Evolutionary conservation across 2,329 filamentous ascomycete genomes (phyloP).

Genomic region (Aspergillus sp.): DNA sequence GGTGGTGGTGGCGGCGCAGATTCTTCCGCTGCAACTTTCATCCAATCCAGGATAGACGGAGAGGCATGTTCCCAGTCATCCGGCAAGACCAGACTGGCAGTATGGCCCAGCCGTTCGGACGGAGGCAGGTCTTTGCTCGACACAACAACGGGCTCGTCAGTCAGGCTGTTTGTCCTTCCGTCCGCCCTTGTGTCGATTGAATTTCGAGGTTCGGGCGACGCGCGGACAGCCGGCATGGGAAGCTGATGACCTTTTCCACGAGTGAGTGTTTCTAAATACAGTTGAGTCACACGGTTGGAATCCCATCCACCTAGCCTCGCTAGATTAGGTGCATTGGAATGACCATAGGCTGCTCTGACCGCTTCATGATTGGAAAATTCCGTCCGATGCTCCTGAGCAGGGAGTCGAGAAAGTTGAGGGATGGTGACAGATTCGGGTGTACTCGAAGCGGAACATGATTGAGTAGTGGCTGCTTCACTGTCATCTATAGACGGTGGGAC

Average conservation of each 20-base stretch:
- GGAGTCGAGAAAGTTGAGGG: constrained; percentile 9
- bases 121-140: constrained; percentile 31
- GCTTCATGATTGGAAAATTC: constrained; percentile 37
- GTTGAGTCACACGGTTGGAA: constrained; percentile 53
- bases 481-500: constrained; percentile 24
- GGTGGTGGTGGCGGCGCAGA: constrained; percentile 27
- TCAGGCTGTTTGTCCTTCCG: constrained; percentile 26
- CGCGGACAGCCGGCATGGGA: constrained; percentile 18
- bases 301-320: constrained; percentile 56
- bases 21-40: constrained; percentile 43
- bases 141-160: constrained; percentile 37
- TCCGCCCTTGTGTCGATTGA: constrained; percentile 14
- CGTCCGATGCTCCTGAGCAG: constrained; percentile 29
- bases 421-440: constrained; percentile 40
- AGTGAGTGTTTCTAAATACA: constrained; percentile 53
- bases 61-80: constrained; percentile 51
- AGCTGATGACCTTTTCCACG: constrained; percentile 29
- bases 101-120: constrained; percentile 27
- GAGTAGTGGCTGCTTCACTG: constrained; percentile 29
- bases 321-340: constrained; percentile 52
- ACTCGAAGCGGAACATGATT: constrained; percentile 36
- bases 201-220: constrained; percentile 22
- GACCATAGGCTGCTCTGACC: constrained; percentile 39
- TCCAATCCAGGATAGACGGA: constrained; percentile 51
- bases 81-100: constrained; percentile 44